These are phyloP conservation scores for Penicillium ucsense DNA, from an alignment of 495 filamentous ascomycete genomes.

Conservation along the genomic window DNA sequence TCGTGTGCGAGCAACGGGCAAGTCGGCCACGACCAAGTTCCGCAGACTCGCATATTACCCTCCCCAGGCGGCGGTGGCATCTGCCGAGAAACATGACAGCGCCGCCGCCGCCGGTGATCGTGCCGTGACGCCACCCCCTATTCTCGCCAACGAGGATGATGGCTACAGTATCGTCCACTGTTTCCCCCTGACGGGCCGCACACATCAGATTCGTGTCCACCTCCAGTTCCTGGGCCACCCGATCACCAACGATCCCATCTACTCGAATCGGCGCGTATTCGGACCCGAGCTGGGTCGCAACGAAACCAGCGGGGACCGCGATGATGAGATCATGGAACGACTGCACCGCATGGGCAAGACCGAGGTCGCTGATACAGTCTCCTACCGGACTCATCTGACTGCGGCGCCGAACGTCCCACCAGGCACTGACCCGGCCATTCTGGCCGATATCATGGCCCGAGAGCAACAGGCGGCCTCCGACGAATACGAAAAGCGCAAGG, in stretches of 20 bases:
- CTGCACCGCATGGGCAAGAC: conserved; percentile 88
- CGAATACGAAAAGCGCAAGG: conserved; percentile 64
- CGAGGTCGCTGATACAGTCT: conserved; percentile 79
- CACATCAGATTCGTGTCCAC: conserved; percentile 91
- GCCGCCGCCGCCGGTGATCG: conserved; percentile 17
- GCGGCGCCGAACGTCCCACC: conserved; percentile 32
- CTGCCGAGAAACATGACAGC: conserved; percentile 1
- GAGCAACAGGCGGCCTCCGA: conserved; percentile 81
- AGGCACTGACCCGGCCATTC: conserved; percentile 26
- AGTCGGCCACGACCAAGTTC: conserved; percentile 82
- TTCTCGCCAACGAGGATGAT: conserved; percentile 28
- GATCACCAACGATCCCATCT: conserved; percentile 95
- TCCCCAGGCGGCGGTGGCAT: conserved; percentile 18
- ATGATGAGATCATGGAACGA: conserved; percentile 80
- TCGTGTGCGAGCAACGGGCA: conserved; percentile 83
- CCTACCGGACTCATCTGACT: conserved; percentile 50
- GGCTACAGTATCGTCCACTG: conserved; percentile 95
- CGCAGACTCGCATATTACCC: conserved; percentile 82
- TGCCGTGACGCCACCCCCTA: conserved; percentile 21
- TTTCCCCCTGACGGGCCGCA: conserved; percentile 83
- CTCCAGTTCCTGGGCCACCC: conserved; percentile 91
- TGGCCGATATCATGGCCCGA: conserved; percentile 34
- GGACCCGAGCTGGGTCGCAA: conserved; percentile 66
- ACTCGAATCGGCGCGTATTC: conserved; percentile 88
- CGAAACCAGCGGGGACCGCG: conserved; percentile 57